A percentile compares a stretch with the other conserved stretches of the same genome.
Conservation (phyloP, 768 basidiomycete genomes). For the Collybiopsis confluens region DNA sequence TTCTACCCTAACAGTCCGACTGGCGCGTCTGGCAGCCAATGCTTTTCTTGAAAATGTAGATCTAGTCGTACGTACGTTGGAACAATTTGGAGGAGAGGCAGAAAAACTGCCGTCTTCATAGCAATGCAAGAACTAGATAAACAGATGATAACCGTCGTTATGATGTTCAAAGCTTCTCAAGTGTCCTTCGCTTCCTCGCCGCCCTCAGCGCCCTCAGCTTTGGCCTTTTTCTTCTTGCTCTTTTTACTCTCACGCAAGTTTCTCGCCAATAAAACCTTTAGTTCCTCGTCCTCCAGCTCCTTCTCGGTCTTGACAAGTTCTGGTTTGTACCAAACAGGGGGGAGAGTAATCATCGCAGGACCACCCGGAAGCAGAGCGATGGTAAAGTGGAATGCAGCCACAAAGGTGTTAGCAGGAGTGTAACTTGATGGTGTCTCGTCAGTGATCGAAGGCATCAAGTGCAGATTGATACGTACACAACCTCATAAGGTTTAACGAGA, state of each 20-base stretch:
- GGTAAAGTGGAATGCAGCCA: constrained; percentile 97
- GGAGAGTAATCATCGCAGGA: constrained; percentile 80
- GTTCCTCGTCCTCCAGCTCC: constrained; percentile 81
- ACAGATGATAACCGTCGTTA: not conserved
- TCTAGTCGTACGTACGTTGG: constrained; percentile 76
- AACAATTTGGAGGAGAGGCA: constrained; percentile 73
- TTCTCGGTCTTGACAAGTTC: constrained; percentile 89
- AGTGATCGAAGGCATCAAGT: not conserved
- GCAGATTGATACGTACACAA: constrained; percentile 54
- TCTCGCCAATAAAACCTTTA: constrained; percentile 74
- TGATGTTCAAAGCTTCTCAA: not conserved
- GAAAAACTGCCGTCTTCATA: constrained; percentile 17
- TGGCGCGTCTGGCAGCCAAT: constrained; percentile 82
- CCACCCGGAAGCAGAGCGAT: constrained; percentile 89
- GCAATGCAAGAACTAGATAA: constrained; percentile 2
- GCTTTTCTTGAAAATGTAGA: constrained; percentile 89
- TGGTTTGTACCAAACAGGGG: constrained; percentile 90
- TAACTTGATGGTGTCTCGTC: constrained; percentile 42
- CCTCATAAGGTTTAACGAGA: constrained; percentile 92
- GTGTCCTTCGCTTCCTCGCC: constrained; percentile 25
- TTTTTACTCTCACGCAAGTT: constrained; percentile 88
- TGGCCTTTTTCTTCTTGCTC: constrained; percentile 82
- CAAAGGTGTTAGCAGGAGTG: constrained; percentile 77
- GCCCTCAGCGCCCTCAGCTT: constrained; percentile 48
- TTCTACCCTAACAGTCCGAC: constrained; percentile 73